Evolutionary conservation across 2,329 filamentous ascomycete species (phyloP), one percentile per base, ranked within the genome.

Genomic region (Helminthosporium solani): DNA sequence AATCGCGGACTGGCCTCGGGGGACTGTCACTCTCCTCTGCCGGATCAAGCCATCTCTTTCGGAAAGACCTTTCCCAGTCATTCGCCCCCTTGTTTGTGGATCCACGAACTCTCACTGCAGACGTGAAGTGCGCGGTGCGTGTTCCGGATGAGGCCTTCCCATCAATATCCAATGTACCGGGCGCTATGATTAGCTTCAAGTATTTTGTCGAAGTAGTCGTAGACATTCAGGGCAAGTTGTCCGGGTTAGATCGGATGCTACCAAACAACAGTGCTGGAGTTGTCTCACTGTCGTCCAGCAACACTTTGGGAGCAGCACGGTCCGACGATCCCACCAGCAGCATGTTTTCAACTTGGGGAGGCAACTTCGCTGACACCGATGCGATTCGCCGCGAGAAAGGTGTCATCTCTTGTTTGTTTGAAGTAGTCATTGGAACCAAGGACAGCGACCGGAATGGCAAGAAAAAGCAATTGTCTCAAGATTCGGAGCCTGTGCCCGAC

Each of bases 121-220:
- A 86, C 36, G 83, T 97, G 33, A 94, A 86, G 14, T 87, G 90
- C 3, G 87, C 87, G 2, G 83, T 99, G 14, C 84, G 89, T 56
- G 82, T 97, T 2, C 94, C 94, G 0, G 90, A 95, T 53, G 89
- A 96, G 61, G 84, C 85, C 0, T 97, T 97, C 58, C 92, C 94
- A 0, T 96, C 91, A 2, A 97, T 97, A 52, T 84, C 84, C 21
- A 86, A 85, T 44, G 90, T 96, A 0, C 94, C 94, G 0, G 90
- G 92, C 3, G 86, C 88, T 27, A 94, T 97, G 85, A 94, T 99
- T 54, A 90, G 86, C 58, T 97, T 99, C 75, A 89, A 86, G 57
- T 97, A 99, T 64, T 88, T 91, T 56, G 80, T 96, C 16, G 94
- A 99, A 69, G 88, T 96, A 2, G 85, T 97, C 21, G 83, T 96